Evolutionary conservation across 2,329 filamentous ascomycete species (phyloP).

Genomic region (Didymella sp.): DNA sequence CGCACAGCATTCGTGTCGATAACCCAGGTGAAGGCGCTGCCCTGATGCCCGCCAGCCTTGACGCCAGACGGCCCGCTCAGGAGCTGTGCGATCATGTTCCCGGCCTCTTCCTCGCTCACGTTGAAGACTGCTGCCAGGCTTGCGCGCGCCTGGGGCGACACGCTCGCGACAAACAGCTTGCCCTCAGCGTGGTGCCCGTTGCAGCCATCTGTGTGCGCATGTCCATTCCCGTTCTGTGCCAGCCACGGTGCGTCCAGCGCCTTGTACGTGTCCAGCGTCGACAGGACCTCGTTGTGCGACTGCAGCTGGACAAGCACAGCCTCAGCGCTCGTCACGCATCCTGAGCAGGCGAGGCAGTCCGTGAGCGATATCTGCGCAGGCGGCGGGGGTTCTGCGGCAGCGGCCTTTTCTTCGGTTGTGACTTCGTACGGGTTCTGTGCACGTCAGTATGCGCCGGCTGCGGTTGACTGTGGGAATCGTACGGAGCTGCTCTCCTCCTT

Average conservation of each 20-base stretch:
- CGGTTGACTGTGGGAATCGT: constrained; percentile 20
- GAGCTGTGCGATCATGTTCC: constrained; percentile 82
- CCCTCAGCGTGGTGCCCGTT: constrained; percentile 54
- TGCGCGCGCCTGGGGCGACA: constrained; percentile 89
- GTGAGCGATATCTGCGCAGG: constrained; percentile 94
- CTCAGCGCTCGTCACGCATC: constrained; percentile 96
- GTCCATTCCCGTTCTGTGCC: constrained; percentile 35
- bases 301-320: constrained; percentile 95
- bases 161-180: constrained; percentile 87
- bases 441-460: constrained; percentile 36
- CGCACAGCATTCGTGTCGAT: constrained; percentile 86
- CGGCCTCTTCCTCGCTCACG: constrained; percentile 74
- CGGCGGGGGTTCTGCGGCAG: constrained; percentile 62
- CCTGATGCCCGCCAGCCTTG: constrained; percentile 71
- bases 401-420: constrained; percentile 83
- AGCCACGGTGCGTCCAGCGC: constrained; percentile 51
- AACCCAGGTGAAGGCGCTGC: constrained; percentile 85
- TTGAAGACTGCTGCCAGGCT: constrained; percentile 86
- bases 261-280: constrained; percentile 72
- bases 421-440: constrained; percentile 76
- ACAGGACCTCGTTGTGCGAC: constrained; percentile 89
- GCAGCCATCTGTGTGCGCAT: constrained; percentile 17
- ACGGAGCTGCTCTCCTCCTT: constrained; percentile 58
- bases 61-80: constrained; percentile 75
- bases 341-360: constrained; percentile 95